Percentiles rank a stretch among this genome's conserved stretches.
These are phyloP conservation scores for Camellia granthamiana DNA, from an alignment of 148 eudicot species.

Conservation along the genomic window DNA sequence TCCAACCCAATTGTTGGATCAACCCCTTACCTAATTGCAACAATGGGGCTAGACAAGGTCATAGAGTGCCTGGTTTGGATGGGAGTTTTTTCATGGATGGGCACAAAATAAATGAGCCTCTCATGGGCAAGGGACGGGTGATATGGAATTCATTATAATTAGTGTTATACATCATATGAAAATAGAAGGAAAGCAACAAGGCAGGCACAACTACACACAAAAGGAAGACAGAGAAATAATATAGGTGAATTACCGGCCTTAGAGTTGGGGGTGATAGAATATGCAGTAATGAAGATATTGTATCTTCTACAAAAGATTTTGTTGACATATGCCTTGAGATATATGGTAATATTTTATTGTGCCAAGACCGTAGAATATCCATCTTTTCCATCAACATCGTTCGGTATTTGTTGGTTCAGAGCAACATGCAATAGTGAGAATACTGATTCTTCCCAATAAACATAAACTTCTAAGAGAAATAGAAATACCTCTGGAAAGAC, in stretches of 20 bases:
- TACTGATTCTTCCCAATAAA: neutral
- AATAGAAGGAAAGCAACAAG: neutral
- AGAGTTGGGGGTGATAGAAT: slow-evolving; percentile 81
- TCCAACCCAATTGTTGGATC: neutral
- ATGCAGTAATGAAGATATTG: slow-evolving; percentile 71
- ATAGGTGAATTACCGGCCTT: slow-evolving; percentile 71
- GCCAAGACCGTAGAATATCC: slow-evolving; percentile 76
- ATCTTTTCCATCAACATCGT: slow-evolving; percentile 54
- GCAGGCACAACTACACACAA: neutral
- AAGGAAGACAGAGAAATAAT: slow-evolving; percentile 12
- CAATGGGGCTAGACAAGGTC: neutral
- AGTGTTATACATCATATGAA: neutral
- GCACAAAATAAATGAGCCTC: neutral
- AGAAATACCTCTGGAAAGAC: slow-evolving; percentile 78
- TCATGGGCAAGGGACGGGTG: neutral
- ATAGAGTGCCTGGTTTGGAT: neutral
- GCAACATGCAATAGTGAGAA: slow-evolving; percentile 11
- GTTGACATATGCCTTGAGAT: slow-evolving; percentile 89
- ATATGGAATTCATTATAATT: neutral
- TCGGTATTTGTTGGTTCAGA: slow-evolving; percentile 54
- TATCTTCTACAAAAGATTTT: slow-evolving; percentile 69
- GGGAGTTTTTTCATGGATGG: neutral
- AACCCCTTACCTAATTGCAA: neutral
- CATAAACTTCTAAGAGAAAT: slow-evolving; percentile 6
- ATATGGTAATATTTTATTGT: slow-evolving; percentile 52